These are phyloP conservation scores for Gaeumannomyces tritici DNA, from an alignment of 2,329 filamentous ascomycete species.

Conservation along the genomic window DNA sequence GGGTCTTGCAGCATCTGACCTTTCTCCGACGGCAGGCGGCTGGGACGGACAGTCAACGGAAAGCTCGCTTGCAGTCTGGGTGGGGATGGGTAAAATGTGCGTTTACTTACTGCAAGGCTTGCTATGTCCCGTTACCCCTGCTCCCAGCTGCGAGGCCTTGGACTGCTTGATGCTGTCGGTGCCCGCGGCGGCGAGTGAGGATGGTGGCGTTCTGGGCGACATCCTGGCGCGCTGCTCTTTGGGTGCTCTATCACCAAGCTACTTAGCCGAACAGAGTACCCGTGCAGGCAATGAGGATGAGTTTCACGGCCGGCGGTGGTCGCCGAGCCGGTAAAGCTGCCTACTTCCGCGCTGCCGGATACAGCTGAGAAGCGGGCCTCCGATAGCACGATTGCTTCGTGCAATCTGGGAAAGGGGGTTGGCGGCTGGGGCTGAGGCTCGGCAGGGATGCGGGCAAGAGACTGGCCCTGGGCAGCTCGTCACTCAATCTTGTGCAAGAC, in stretches of 20 bases:
- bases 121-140: neutral
- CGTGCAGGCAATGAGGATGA: neutral
- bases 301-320: neutral
- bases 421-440: neutral
- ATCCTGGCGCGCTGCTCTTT: neutral
- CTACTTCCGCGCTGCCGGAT: neutral
- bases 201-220: neutral
- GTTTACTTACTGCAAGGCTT: neutral
- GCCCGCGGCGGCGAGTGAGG: neutral
- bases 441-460: neutral
- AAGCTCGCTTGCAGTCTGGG: neutral
- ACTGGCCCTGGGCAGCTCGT: too few species aligned
- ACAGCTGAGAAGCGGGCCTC: neutral
- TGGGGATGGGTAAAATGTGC: neutral
- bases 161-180: neutral
- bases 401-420: neutral
- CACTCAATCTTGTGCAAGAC: too few species aligned
- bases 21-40: neutral
- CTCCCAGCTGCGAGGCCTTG: neutral
- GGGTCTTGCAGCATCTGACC: neutral
- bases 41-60: neutral
- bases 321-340: neutral
- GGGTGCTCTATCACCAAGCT: too few species aligned
- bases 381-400: neutral
- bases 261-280: too few species aligned